Base-by-base conservation (phyloP, 495 filamentous ascomycete species). In the Cercophora newfieldiana region DNA sequence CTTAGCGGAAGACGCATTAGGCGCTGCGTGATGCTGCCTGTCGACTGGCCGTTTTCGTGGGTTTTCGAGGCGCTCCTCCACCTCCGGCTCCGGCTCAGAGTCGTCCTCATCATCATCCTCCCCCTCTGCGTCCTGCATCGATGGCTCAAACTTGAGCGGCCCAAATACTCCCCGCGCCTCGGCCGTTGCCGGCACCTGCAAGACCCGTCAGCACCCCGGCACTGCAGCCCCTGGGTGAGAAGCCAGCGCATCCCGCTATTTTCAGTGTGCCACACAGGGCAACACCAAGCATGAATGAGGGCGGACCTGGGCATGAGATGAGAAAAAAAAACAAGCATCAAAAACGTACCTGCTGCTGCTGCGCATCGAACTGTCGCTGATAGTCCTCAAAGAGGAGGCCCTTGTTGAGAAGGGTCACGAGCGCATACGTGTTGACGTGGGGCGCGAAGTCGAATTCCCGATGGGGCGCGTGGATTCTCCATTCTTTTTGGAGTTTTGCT, bases 401-500 rank as follows among this genome's bases (percentile, higher is more conserved):
- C 79, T 90, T 91, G 74, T 93, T 90, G 66, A 94, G 80, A 63
- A 93, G 78, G 63, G 85, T 83, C 28, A 93, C 89, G 72, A 94
- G 80, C 59, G 91, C 88, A 81, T 91, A 89, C 57, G 83, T 86
- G 74, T 87, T 86, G 75, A 93, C 90, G 78, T 90, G 86, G 60
- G 82, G 86, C 77, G 91, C 90, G 78, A 92, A 93, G 49, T 89
- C 86, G 65, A 94, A 85, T 48, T 84, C 73, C 77, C 79, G 84
- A 73, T 93, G 87, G 61, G 91, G 91, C 73, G 90, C 84, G 69
- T 81, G 79, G 74, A 89, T 81, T 71, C 84, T 76, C 91, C 91
- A 94, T 78, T 91, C 89, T 77, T 91, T 90, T 79, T 93, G 91
- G 66, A 94, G 83, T 77, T 87, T 89, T 69, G 90, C 86, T 56